Percentiles rank a stretch among this genome's conserved stretches.
Evolutionary conservation across 495 filamentous ascomycete genomes (phyloP).

Genomic region (Penicillium paxilli): DNA sequence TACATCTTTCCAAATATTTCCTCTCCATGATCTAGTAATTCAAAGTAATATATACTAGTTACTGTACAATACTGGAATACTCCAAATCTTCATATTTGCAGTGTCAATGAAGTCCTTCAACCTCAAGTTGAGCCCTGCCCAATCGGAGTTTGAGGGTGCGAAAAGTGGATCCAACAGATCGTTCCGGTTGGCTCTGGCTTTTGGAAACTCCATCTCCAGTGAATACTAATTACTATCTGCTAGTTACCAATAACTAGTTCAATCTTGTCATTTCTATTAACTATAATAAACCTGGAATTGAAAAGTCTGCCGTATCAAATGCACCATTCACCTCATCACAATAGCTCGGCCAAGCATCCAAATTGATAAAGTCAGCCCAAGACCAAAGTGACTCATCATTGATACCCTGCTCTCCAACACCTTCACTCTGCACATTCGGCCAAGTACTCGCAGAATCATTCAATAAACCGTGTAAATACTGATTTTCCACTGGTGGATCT

Average conservation of each 20-base stretch:
- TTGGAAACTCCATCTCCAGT: neutral
- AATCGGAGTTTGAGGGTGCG: neutral
- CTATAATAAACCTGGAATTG: neutral
- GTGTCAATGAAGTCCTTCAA: too few species aligned
- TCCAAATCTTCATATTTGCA: too few species aligned
- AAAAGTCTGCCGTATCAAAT: conserved; percentile 6
- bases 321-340: conserved; percentile 9
- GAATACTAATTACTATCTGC: neutral
- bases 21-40: too few species aligned
- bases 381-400: conserved; percentile 1
- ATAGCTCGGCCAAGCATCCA: conserved; percentile 12
- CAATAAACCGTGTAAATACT: neutral
- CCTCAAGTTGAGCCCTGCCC: neutral
- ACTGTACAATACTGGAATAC: too few species aligned
- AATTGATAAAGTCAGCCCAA: conserved; percentile 8
- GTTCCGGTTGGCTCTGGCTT: neutral
- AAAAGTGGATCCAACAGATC: neutral
- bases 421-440: neutral
- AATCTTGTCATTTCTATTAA: neutral
- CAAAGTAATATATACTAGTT: too few species aligned
- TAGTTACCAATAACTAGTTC: neutral
- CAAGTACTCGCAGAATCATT: too few species aligned
- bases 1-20: too few species aligned
- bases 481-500: neutral
- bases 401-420: neutral